A percentile compares a stretch with the other conserved stretches of the same genome.
Evolutionary conservation across 2,329 filamentous ascomycete genomes (phyloP).

Genomic region (Clarireedia homoeocarpa): DNA sequence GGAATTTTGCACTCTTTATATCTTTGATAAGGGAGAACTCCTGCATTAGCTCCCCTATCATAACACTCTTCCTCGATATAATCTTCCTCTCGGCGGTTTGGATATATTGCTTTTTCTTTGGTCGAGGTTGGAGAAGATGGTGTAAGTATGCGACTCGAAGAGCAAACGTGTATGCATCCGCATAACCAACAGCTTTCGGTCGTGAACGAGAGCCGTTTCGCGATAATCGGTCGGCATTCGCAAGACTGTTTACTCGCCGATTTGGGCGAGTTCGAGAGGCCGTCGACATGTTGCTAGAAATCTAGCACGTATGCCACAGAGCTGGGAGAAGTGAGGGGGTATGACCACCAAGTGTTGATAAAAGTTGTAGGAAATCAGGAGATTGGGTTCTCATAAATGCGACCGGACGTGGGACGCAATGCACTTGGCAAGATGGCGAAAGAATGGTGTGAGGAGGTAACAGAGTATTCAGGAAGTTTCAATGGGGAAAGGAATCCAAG

Average conservation of each 20-base stretch:
- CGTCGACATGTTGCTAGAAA: constrained; percentile 21
- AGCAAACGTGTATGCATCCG: constrained; percentile 87
- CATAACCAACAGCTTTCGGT: constrained; percentile 47
- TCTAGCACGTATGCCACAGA: background rate
- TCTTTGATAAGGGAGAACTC: constrained; percentile 65
- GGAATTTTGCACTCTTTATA: constrained; percentile 62
- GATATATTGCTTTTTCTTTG: constrained; percentile 84
- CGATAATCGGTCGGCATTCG: constrained; percentile 18
- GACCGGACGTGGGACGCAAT: background rate
- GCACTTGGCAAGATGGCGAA: no score
- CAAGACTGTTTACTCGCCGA: constrained; percentile 26
- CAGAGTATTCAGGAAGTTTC: background rate
- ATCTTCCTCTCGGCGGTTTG: constrained; percentile 41
- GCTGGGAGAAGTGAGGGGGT: background rate
- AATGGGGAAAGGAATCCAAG: background rate
- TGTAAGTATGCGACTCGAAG: constrained; percentile 85
- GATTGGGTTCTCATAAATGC: background rate
- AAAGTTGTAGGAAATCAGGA: background rate
- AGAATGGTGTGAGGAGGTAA: no score
- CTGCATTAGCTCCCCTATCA: constrained; percentile 79
- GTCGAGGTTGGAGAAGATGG: constrained; percentile 85
- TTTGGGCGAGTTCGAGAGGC: constrained; percentile 23
- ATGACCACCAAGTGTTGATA: background rate
- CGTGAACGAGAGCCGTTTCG: constrained; percentile 37
- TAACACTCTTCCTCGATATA: constrained; percentile 53